Percentiles rank a stretch among this genome's conserved stretches.
These are phyloP conservation scores for Claviceps purpurea DNA, from an alignment of 2,329 filamentous ascomycete species.

Conservation along the genomic window DNA sequence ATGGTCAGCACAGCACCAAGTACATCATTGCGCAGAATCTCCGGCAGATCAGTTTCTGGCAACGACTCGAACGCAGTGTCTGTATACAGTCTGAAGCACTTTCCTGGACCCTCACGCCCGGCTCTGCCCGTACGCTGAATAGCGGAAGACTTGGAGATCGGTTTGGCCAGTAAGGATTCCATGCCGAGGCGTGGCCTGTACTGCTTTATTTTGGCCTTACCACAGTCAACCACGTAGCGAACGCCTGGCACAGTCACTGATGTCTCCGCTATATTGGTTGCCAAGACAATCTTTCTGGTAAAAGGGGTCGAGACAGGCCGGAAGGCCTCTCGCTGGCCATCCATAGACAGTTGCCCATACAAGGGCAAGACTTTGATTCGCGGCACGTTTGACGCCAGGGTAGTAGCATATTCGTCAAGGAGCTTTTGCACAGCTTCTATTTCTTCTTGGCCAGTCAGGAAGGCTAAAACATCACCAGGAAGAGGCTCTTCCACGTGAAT, in stretches of 20 bases:
- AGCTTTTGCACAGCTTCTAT: conserved; percentile 72
- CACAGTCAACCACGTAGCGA: conserved; percentile 79
- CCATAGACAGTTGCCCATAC: conserved; percentile 79
- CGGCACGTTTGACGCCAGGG: conserved; percentile 61
- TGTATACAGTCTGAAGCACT: conserved; percentile 83
- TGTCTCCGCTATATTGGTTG: conserved; percentile 97
- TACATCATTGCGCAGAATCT: conserved; percentile 84
- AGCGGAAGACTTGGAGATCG: conserved; percentile 86
- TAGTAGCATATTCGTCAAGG: conserved; percentile 64
- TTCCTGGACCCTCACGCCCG: conserved; percentile 79
- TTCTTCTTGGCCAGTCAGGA: conserved; percentile 84
- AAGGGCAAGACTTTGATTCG: conserved; percentile 63
- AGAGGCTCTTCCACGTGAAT: conserved; percentile 79
- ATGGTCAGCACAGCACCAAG: conserved; percentile 78
- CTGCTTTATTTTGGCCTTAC: conserved; percentile 89
- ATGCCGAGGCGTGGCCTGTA: conserved; percentile 75
- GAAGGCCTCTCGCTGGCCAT: conserved; percentile 78
- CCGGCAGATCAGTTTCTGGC: conserved; percentile 64
- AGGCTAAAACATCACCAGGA: conserved; percentile 89
- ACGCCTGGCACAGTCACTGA: conserved; percentile 93
- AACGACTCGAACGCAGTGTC: conserved; percentile 59
- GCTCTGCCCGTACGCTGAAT: conserved; percentile 86
- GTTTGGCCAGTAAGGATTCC: conserved; percentile 79
- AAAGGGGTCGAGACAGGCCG: conserved; percentile 54
- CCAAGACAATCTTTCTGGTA: conserved; percentile 79